These are phyloP conservation scores for Ophiostoma sp. DNA, from an alignment of 2,329 filamentous ascomycete genomes.

Conservation along the genomic window DNA sequence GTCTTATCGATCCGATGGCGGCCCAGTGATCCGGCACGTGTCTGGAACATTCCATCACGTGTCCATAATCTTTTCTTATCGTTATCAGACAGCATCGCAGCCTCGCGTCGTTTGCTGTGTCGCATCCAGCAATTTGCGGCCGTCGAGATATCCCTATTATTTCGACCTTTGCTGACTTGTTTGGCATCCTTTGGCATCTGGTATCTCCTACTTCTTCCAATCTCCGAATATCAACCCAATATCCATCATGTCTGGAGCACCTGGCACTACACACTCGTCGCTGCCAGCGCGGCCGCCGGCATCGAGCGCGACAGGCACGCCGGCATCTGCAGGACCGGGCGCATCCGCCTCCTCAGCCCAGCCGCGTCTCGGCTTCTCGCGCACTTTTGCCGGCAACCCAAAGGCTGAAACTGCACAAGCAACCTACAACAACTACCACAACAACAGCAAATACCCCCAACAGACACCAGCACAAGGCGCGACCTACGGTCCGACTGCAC, in stretches of 20 bases:
- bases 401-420: neutral
- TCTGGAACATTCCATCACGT: constrained; percentile 14
- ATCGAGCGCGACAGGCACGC: neutral
- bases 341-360: constrained; percentile 31
- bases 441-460: constrained; percentile 25
- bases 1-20: too few species aligned
- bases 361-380: constrained; percentile 31
- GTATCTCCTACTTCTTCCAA: too few species aligned
- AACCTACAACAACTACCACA: constrained; percentile 24
- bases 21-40: constrained; percentile 8
- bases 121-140: neutral
- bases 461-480: constrained; percentile 28
- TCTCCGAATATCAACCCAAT: neutral
- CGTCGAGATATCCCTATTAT: neutral
- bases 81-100: constrained; percentile 6
- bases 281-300: constrained; percentile 28
- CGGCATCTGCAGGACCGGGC: neutral
- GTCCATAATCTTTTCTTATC: neutral
- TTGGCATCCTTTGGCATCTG: neutral
- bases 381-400: constrained; percentile 28
- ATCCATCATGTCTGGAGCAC: constrained; percentile 31
- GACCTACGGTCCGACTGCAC: constrained; percentile 17
- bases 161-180: too few species aligned
- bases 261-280: constrained; percentile 29
- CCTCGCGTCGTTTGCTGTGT: neutral